Evolutionary conservation across 2,329 filamentous ascomycete genomes (phyloP).

Genomic region (Talaromyces sp.): DNA sequence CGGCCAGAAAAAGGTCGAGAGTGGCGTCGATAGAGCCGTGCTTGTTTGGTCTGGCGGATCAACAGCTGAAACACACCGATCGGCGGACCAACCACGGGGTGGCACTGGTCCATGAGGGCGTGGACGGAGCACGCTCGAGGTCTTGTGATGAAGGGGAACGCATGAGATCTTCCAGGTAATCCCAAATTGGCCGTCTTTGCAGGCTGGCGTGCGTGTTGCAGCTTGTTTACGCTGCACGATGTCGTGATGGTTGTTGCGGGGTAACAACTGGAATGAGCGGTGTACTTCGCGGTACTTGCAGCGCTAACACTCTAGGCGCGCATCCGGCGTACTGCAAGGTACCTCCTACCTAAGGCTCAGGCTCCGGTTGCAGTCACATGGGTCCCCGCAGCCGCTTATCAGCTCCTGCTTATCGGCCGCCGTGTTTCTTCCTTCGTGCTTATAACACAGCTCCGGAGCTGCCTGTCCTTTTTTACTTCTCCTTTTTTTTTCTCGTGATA

Average conservation of each 20-base stretch:
- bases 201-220: neutral
- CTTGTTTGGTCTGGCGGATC: neutral
- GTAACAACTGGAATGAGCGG: neutral
- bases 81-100: neutral
- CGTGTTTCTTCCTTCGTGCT: neutral
- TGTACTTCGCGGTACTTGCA: neutral
- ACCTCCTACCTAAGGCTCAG: too few species aligned
- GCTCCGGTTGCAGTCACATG: neutral
- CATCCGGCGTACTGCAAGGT: neutral
- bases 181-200: neutral
- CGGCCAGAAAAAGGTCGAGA: neutral
- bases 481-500: neutral
- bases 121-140: neutral
- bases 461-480: neutral
- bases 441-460: neutral
- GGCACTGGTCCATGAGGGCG: neutral
- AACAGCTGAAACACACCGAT: neutral
- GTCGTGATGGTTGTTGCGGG: neutral
- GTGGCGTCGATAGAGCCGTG: neutral
- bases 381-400: neutral
- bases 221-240: neutral
- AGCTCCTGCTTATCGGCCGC: neutral
- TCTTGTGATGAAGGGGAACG: neutral
- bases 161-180: neutral
- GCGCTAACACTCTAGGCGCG: neutral